phyloP scores from a whole-genome alignment of 257 asterid species.

The Ocimum tenuiflorum region DNA sequence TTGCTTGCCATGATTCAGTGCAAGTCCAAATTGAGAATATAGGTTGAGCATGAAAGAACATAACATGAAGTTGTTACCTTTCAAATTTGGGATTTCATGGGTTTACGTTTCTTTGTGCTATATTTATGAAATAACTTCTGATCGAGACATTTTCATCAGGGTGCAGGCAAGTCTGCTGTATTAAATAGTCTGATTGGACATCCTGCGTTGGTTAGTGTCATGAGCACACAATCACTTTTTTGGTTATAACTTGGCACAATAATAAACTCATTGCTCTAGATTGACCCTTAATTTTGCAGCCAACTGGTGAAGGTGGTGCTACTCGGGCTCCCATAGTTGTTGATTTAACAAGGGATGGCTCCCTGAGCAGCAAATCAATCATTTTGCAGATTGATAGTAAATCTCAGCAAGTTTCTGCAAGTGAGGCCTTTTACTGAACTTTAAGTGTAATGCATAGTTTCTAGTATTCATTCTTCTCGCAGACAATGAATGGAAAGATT shows the following conservation, averaged over 20 bases:
- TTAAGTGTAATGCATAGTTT: slow-evolving; percentile 7
- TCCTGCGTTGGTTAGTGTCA: slow-evolving; percentile 75
- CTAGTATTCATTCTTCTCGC: slow-evolving; percentile 7
- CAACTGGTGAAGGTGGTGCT: slow-evolving; percentile 83
- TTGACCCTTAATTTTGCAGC: slow-evolving; percentile 32
- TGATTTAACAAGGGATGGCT: slow-evolving; percentile 51
- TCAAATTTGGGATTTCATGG: not conserved
- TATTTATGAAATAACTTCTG: slow-evolving; percentile 8
- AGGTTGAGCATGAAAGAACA: not conserved
- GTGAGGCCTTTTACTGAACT: slow-evolving; percentile 36
- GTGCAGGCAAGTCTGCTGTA: slow-evolving; percentile 94
- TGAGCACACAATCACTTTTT: not conserved
- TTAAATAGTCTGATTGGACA: slow-evolving; percentile 91
- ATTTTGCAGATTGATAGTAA: slow-evolving; percentile 53
- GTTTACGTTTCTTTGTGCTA: not conserved
- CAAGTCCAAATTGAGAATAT: not conserved
- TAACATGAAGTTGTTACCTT: not conserved
- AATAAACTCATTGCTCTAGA: not conserved
- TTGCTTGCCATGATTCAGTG: not conserved
- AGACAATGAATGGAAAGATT: slow-evolving; percentile 10
- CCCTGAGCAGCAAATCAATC: slow-evolving; percentile 57
- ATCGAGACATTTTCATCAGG: slow-evolving; percentile 40
- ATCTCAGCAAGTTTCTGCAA: slow-evolving; percentile 62
- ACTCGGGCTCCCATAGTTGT: slow-evolving; percentile 67
- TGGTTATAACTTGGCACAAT: not conserved